Conservation (phyloP, 176 grass and related monocot genomes). For the Metroxylon sagu region DNA sequence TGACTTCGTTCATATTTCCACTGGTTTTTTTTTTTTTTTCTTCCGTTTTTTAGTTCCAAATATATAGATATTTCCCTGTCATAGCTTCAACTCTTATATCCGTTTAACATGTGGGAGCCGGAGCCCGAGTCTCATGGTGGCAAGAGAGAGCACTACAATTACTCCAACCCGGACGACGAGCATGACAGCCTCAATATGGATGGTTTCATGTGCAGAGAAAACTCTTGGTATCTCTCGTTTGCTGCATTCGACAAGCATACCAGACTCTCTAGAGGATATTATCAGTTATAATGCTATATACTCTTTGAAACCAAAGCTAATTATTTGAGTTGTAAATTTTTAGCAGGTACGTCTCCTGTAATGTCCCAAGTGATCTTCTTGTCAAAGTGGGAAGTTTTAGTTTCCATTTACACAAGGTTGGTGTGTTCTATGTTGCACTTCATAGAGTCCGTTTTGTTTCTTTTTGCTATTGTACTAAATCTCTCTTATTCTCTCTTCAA, state of each 20-base stretch:
- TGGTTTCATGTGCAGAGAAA: slow-evolving; percentile 63
- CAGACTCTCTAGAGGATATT: too few species aligned
- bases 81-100: too few species aligned
- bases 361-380: slow-evolving; percentile 90
- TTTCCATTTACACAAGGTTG: slow-evolving; percentile 97
- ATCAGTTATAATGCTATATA: not conserved
- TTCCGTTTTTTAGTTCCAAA: too few species aligned
- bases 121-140: slow-evolving; percentile 39
- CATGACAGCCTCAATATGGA: slow-evolving; percentile 55
- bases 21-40: too few species aligned
- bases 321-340: not conserved
- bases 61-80: too few species aligned
- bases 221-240: slow-evolving; percentile 50
- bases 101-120: slow-evolving; percentile 59
- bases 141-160: slow-evolving; percentile 38
- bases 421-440: not conserved
- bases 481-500: slow-evolving; percentile 4
- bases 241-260: too few species aligned
- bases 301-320: not conserved
- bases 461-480: too few species aligned
- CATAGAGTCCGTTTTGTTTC: too few species aligned
- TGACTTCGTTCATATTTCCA: too few species aligned
- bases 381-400: slow-evolving; percentile 62
- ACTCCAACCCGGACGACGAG: slow-evolving; percentile 37
- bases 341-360: slow-evolving; percentile 73